phyloP scores from a whole-genome alignment of 2,329 filamentous ascomycete genomes.

The Hymenoscyphus fructigenus region DNA sequence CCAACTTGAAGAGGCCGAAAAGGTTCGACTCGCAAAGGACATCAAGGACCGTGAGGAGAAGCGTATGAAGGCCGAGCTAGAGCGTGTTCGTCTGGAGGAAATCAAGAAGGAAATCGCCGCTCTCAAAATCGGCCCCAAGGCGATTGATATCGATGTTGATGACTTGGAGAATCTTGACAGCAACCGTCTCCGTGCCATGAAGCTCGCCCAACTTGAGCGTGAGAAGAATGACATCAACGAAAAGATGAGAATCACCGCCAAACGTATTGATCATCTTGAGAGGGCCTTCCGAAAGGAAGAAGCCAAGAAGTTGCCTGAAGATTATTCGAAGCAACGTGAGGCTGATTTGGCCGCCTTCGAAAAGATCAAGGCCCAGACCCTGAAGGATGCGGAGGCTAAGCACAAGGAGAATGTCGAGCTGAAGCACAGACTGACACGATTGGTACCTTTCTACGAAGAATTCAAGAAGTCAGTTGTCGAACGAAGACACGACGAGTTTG shows the following conservation, averaged over 20 bases:
- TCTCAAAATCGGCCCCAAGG: conserved; percentile 84
- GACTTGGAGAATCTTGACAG: conserved; percentile 85
- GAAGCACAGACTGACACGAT: conserved; percentile 84
- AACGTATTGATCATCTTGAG: conserved; percentile 95
- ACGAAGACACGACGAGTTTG: conserved; percentile 90
- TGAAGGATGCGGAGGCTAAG: conserved; percentile 79
- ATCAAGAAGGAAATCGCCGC: conserved; percentile 90
- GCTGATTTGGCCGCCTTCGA: conserved; percentile 80
- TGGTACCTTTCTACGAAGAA: conserved; percentile 79
- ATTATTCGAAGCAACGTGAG: conserved; percentile 82
- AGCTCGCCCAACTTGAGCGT: conserved; percentile 91
- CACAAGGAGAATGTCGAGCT: conserved; percentile 90
- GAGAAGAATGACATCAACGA: conserved; percentile 97
- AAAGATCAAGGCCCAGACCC: conserved; percentile 70
- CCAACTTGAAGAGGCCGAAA: conserved; percentile 85
- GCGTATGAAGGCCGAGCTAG: conserved; percentile 81
- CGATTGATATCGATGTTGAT: conserved; percentile 70
- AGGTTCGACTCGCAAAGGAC: conserved; percentile 85
- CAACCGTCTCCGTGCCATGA: conserved; percentile 88
- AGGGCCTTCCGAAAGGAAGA: conserved; percentile 96
- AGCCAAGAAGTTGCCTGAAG: conserved; percentile 81
- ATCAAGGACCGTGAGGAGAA: conserved; percentile 87
- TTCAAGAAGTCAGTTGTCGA: conserved; percentile 83
- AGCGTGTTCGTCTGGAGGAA: conserved; percentile 88
- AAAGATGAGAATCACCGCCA: conserved; percentile 85